Evolutionary conservation across 164 flowering plant genomes (phyloP).

Genomic region (Taxillus chinensis): DNA sequence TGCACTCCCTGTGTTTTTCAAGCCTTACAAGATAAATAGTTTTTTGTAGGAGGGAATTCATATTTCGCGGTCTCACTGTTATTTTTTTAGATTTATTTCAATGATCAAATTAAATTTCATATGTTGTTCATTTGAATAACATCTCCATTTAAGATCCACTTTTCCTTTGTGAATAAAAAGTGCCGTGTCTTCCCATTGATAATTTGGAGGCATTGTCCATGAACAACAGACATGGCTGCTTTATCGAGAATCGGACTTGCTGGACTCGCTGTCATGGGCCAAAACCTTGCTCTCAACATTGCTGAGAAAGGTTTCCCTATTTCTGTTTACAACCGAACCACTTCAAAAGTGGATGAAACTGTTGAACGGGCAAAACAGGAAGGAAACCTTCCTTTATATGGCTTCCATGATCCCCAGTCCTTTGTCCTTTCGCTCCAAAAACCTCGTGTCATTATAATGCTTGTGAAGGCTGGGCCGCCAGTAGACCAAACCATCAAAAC

Average conservation of each 20-base stretch:
- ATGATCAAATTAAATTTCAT: too few relatives aligned
- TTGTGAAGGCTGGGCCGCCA: constrained; percentile 65
- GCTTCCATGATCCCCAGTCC: constrained; percentile 56
- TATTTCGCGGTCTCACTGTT: too few relatives aligned
- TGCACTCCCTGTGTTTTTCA: too few relatives aligned
- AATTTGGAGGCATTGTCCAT: constrained; percentile 5
- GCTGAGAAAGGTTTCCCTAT: constrained; percentile 81
- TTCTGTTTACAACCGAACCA: constrained; percentile 66
- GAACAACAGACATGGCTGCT: constrained; percentile 22
- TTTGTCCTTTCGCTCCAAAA: constrained; percentile 52
- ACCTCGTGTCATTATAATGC: constrained; percentile 58
- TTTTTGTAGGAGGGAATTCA: too few relatives aligned
- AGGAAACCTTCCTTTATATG: constrained; percentile 57
- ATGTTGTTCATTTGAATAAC: too few relatives aligned
- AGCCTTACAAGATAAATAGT: too few relatives aligned
- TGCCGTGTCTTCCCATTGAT: neutral
- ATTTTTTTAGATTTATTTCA: too few relatives aligned
- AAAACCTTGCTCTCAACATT: constrained; percentile 77
- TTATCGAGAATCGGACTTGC: constrained; percentile 57
- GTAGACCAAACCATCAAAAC: constrained; percentile 63
- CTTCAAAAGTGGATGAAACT: constrained; percentile 69
- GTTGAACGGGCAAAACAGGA: constrained; percentile 59
- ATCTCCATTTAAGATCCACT: too few relatives aligned
- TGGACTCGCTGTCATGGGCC: constrained; percentile 78
- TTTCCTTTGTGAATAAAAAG: neutral